Base-by-base conservation (phyloP, 2,329 filamentous ascomycete species). In the Botrytis elliptica region DNA sequence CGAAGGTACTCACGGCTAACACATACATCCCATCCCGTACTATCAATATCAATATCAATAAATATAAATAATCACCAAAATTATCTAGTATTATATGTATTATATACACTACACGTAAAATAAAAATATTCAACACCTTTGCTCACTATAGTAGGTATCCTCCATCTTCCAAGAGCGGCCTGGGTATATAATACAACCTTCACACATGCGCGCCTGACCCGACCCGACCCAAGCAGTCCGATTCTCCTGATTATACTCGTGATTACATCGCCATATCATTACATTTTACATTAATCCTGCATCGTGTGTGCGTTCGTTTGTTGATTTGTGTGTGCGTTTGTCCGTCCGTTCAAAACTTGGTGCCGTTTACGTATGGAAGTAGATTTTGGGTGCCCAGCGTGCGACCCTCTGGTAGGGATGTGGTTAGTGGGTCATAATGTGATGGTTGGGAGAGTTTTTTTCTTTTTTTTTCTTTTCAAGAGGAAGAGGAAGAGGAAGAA, bases 381-480 rank as follows among this genome's bases (percentile, higher is more conserved):
- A 71, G 52, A 36, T 71, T 64, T 29, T 71, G 69, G 0, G 69
- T 71, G 38, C 69, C 59, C 2, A 71, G 69, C 12, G 69, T 71
- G 36, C 69, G 69, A 2, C 69, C 69, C 69, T 71, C 69, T 71
- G 44, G 9, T 49, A 25, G 12, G 14, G 29, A 9, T 10, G 0
- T 18, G 0, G 36, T 71, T 52, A 71, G 69, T 33, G 25, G 12
- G 10, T n/a, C 0, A 55, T 55, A 6, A n/a, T 7, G 0, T 14
- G 6, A 55, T 3, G 3, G 2, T 3, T 3, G 3, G 42, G 9
- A 1, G 20, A 4, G 5, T n/a, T 22, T 18, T 18, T 63, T 9
- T 25, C 4, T 10, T 25, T 10, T 14, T 14, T 42, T 3, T 42
- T 3, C 1, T 12, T 10, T 12, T 40, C 12, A 9, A 14, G 40